Conservation (phyloP, 2,329 filamentous ascomycete genomes). For the Fusarium sarcochroum region DNA sequence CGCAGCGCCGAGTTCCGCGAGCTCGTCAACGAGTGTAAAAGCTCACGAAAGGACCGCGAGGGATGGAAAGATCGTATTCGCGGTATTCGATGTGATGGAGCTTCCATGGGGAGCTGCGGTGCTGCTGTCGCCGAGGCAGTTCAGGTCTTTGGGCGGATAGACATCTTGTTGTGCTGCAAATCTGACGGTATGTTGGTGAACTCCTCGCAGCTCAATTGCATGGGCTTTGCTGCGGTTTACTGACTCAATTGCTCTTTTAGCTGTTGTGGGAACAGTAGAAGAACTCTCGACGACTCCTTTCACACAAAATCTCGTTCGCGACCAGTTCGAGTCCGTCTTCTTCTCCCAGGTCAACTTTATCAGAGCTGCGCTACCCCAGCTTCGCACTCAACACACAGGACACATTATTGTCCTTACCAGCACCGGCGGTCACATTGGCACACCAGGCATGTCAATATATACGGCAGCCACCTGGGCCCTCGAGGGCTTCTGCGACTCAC, state of each 20-base stretch:
- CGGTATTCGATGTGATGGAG: constrained; percentile 74
- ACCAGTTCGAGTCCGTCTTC: constrained; percentile 95
- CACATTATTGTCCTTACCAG: constrained; percentile 93
- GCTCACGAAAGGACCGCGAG: constrained; percentile 73
- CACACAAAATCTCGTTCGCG: constrained; percentile 83
- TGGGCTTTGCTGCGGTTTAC: background rate
- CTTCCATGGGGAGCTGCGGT: constrained; percentile 78
- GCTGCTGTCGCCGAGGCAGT: constrained; percentile 90
- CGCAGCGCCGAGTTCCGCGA: constrained; percentile 84
- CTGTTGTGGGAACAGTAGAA: constrained; percentile 91
- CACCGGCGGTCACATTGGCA: constrained; percentile 92
- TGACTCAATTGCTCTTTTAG: constrained; percentile 59
- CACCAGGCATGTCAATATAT: constrained; percentile 90
- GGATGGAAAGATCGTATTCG: constrained; percentile 86
- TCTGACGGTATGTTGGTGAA: constrained; percentile 75
- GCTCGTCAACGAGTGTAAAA: constrained; percentile 80
- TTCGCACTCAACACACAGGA: constrained; percentile 84
- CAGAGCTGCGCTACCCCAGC: constrained; percentile 84
- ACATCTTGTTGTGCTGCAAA: constrained; percentile 91
- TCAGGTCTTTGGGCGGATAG: constrained; percentile 85
- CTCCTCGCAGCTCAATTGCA: background rate
- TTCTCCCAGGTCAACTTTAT: constrained; percentile 98
- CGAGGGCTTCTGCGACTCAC: constrained; percentile 94
- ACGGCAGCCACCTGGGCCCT: constrained; percentile 94
- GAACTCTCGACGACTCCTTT: constrained; percentile 82